A percentile compares a stretch with the other conserved stretches of the same genome.
These are phyloP conservation scores for Polyrhizophydium stewartii DNA, from an alignment of 371 early-diverging fungal genomes.

Conservation along the genomic window DNA sequence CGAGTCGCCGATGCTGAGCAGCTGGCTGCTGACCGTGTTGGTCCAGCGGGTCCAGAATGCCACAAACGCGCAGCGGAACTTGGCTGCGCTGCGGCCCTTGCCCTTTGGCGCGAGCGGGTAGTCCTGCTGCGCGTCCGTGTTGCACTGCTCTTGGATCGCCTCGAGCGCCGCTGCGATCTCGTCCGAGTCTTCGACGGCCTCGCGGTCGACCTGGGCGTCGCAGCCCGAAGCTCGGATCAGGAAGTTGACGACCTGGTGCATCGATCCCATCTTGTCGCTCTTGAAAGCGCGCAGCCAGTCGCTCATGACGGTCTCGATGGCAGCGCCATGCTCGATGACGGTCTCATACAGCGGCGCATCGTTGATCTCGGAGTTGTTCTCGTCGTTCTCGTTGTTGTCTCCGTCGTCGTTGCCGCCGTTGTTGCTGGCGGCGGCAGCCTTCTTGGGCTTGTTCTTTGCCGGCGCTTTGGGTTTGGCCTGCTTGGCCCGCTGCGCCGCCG, in stretches of 20 bases:
- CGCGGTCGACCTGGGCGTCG: neutral
- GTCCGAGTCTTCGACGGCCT: slow-evolving; percentile 25
- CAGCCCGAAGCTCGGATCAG: slow-evolving; percentile 41
- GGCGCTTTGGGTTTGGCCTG: too few relatives aligned
- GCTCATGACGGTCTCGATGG: slow-evolving; percentile 22
- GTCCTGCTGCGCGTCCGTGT: slow-evolving; percentile 19
- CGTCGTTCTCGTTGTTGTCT: neutral
- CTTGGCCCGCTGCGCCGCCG: too few relatives aligned
- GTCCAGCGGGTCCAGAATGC: slow-evolving; percentile 28
- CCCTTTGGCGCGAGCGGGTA: slow-evolving; percentile 22
- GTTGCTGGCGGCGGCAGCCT: neutral
- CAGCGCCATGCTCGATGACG: slow-evolving; percentile 12
- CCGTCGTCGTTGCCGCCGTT: too few relatives aligned
- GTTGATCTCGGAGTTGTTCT: slow-evolving; percentile 6
- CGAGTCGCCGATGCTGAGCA: slow-evolving; percentile 10
- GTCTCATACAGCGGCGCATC: slow-evolving; percentile 21
- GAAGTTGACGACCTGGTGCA: slow-evolving; percentile 58
- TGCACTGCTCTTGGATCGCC: slow-evolving; percentile 25
- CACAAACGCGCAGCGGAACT: slow-evolving; percentile 19
- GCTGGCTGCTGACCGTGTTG: neutral
- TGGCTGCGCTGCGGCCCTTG: slow-evolving; percentile 8
- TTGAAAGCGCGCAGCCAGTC: slow-evolving; percentile 56
- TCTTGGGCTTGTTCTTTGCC: too few relatives aligned
- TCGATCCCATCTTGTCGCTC: slow-evolving; percentile 23
- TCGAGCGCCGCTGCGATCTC: slow-evolving; percentile 21